Evolutionary conservation across 371 early-diverging fungal genomes (phyloP).

Genomic region (Choanephora cucurbitarum): DNA sequence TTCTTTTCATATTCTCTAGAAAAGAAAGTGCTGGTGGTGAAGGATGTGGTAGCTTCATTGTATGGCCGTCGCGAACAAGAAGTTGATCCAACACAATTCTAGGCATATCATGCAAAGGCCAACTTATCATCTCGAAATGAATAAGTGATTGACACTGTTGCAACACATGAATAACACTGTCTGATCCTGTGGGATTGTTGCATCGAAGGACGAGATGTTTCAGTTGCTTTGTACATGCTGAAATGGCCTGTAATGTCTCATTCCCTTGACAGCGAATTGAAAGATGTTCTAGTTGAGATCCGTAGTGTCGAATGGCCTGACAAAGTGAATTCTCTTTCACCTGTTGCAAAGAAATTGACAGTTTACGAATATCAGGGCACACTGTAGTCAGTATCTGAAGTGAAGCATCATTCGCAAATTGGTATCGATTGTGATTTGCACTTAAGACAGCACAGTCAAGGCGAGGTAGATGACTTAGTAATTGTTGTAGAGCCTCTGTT

Average conservation of each 20-base stretch:
- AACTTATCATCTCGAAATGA: conserved; percentile 39
- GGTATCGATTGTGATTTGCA: conserved; percentile 46
- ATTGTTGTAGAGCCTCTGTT: conserved; percentile 26
- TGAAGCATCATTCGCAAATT: conserved; percentile 36
- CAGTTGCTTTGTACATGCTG: conserved; percentile 28
- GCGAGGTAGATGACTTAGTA: conserved; percentile 27
- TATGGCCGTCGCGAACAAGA: not conserved
- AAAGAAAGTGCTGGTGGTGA: not conserved
- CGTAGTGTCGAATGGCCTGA: conserved; percentile 28
- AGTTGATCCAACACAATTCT: conserved; percentile 25
- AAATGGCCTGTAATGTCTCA: conserved; percentile 28
- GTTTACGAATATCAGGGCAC: conserved; percentile 25
- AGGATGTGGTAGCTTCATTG: not conserved
- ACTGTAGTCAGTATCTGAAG: conserved; percentile 20
- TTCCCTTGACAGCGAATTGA: conserved; percentile 38
- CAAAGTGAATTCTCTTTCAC: conserved; percentile 34
- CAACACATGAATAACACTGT: conserved; percentile 25
- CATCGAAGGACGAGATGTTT: conserved; percentile 30
- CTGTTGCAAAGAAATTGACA: conserved; percentile 47
- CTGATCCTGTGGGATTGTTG: conserved; percentile 17
- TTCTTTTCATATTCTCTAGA: conserved; percentile 16
- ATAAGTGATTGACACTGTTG: conserved; percentile 26
- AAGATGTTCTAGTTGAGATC: conserved; percentile 26
- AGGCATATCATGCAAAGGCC: conserved; percentile 44
- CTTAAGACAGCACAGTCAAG: conserved; percentile 29